Conservation (phyloP, 2,329 filamentous ascomycete genomes). For the Colletotrichum incanum region DNA sequence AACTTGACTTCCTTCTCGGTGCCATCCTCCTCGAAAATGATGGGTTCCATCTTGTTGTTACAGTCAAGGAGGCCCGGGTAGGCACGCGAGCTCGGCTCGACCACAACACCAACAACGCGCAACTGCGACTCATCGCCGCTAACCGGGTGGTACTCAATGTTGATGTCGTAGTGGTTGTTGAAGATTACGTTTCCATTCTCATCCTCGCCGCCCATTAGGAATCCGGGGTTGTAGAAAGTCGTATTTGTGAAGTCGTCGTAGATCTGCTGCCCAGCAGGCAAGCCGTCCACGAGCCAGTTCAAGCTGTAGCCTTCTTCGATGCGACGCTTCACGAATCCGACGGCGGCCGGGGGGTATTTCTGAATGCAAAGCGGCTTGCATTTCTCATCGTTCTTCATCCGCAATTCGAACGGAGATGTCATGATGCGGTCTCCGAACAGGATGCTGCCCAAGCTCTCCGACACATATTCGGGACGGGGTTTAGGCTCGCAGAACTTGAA, state of each 20-base stretch:
- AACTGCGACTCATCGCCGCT: constrained; percentile 77
- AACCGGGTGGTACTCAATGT: constrained; percentile 92
- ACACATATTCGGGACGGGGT: constrained; percentile 82
- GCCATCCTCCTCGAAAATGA: constrained; percentile 75
- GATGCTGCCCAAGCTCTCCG: constrained; percentile 95
- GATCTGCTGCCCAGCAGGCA: constrained; percentile 90
- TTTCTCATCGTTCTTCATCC: constrained; percentile 88
- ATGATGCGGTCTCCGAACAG: constrained; percentile 97
- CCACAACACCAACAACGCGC: constrained; percentile 92
- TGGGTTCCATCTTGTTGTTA: constrained; percentile 66
- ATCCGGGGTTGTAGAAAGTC: constrained; percentile 92
- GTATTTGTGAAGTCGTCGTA: constrained; percentile 82
- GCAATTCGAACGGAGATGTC: constrained; percentile 93
- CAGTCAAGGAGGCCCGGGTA: constrained; percentile 75
- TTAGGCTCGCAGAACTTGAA: constrained; percentile 92
- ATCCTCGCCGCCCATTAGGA: constrained; percentile 78
- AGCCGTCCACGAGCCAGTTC: constrained; percentile 95
- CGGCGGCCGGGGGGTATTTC: constrained; percentile 74
- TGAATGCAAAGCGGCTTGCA: constrained; percentile 86
- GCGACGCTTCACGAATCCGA: constrained; percentile 85
- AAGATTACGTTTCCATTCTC: constrained; percentile 74
- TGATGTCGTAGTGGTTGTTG: constrained; percentile 97
- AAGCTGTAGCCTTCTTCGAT: constrained; percentile 91
- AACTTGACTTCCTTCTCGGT: constrained; percentile 76
- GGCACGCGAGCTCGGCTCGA: constrained; percentile 83